Base-by-base conservation (phyloP, 2,329 filamentous ascomycete genomes). In the Phialophora verrucosa region DNA sequence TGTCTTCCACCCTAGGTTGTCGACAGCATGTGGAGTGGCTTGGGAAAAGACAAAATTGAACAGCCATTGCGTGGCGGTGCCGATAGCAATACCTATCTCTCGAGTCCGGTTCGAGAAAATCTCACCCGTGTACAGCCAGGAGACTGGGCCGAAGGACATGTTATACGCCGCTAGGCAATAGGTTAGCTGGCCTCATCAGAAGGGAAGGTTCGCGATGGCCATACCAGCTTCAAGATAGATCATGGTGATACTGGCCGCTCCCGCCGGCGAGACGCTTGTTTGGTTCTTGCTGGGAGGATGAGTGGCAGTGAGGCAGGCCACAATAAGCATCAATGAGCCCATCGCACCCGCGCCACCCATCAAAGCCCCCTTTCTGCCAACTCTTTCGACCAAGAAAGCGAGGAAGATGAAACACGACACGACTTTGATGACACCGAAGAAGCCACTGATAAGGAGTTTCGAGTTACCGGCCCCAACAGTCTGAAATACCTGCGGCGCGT, bases 381-480 rank as follows among this genome's bases (percentile, higher is more conserved):
- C 75, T 5, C 80, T 76, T 68, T 85, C 83, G 35, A 84, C 78
- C n/a, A 84, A 74, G 67, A 81, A 83, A 8, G 83, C 70, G 7
- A 83, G 76, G 71, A 83, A 84, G 68, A 79, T 77, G 14, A 77
- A 65, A 55, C 82, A 82, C 3, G 81, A 80, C 0, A 82, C 75
- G 20, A 84, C 80, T 73, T 85, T 85, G 64, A 83, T 80, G 10
- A 83, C 75, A 3, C 83, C 83, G 53, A 85, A 85, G 74, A 84
- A 83, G 8, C 82, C 83, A 1, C 81, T 84, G 57, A 85, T 77
- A 2, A 84, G 75, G 42, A 83, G 80, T 35, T 76, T 74, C 11
- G 79, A 75, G 44, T 79, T 73, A 4, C 82, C 81, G 5, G 82
- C 81, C 2, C 83, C 82, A 8, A 84, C 80, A 3, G 81, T 77